Evolutionary conservation across 208 protist species (phyloP), one percentile per base, ranked within the genome.

Genomic region (Crithidia bombi): DNA sequence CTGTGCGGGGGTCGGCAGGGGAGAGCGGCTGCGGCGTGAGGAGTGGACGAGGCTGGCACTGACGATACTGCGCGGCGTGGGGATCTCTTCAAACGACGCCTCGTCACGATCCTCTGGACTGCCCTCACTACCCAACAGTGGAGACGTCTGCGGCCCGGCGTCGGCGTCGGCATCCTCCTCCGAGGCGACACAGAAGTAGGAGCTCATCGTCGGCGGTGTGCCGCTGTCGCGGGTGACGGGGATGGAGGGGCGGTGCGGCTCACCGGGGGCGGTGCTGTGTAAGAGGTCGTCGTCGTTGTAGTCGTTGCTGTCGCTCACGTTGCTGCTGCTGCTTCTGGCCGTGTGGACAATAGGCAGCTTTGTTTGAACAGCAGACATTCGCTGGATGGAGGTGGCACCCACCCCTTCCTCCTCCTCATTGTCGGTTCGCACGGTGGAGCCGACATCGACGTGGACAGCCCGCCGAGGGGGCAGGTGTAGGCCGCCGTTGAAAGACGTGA

Each of bases 161-260:
- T 21, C 36, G 15, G 12, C 36, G 23, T 4, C 38, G 0, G 7
- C 17, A 1, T 14, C 52, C 32, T 5, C 14, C 2, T n/a, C 11
- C 28, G n/a, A 11, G 10, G 51, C 38, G n/a, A 23, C 19, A 7
- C 46, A 32, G 9, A 73, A 73, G 50, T 51, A 65, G 47, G 68
- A 50, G 39, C 68, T 65, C 38, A 39, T 59, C 49, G 7, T 19
- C 3, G 68, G 68, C 26, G 68, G 68, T 17, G 68, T n/a, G 11
- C 25, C 17, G 58, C 55, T 73, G 33, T 65, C 68, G 0, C 55
- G 44, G 9, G 38, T n/a, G 6, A 57, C 23, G 28, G 57, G 65
- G 57, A 66, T 35, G 35, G 56, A 73, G 49, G 19, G 23, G 15
- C 33, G 33, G 14, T 47, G 17, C 57, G 36, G 56, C 7, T 65